Evolutionary conservation across 345 rosid species (phyloP).

Genomic region (Leavenworthia alabamica): DNA sequence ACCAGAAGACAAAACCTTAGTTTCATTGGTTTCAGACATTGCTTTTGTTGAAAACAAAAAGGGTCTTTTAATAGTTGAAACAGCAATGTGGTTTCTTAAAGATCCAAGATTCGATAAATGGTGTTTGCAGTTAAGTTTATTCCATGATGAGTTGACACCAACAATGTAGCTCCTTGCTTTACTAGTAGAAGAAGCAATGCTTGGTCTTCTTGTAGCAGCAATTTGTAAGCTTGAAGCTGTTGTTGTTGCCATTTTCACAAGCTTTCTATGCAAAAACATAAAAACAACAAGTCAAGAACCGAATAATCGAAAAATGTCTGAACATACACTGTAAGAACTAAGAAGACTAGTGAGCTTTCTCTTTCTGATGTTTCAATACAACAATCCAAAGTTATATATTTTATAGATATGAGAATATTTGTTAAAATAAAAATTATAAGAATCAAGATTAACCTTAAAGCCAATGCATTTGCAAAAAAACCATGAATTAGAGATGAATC

Average conservation of each 20-base stretch:
- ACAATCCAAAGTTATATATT: too few species aligned
- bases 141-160: slow-evolving; percentile 38
- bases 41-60: slow-evolving; percentile 49
- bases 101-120: slow-evolving; percentile 41
- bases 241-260: slow-evolving; percentile 50
- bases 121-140: slow-evolving; percentile 42
- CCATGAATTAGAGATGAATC: not conserved
- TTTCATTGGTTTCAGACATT: slow-evolving; percentile 48
- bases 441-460: not conserved
- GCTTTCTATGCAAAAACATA: slow-evolving; percentile 13
- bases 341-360: slow-evolving; percentile 2
- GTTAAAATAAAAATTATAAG: not conserved
- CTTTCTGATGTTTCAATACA: not conserved
- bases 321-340: not conserved
- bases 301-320: not conserved
- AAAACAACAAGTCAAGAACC: not conserved
- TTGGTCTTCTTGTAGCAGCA: slow-evolving; percentile 44
- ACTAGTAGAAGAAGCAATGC: slow-evolving; percentile 37
- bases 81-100: slow-evolving; percentile 31
- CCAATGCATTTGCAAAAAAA: not conserved
- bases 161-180: slow-evolving; percentile 42
- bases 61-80: slow-evolving; percentile 34
- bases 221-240: slow-evolving; percentile 56
- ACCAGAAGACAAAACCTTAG: slow-evolving; percentile 41
- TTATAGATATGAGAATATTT: too few species aligned